Evolutionary conservation across 176 grass and related monocot genomes (phyloP).

Genomic region (Guadua angustifolia): DNA sequence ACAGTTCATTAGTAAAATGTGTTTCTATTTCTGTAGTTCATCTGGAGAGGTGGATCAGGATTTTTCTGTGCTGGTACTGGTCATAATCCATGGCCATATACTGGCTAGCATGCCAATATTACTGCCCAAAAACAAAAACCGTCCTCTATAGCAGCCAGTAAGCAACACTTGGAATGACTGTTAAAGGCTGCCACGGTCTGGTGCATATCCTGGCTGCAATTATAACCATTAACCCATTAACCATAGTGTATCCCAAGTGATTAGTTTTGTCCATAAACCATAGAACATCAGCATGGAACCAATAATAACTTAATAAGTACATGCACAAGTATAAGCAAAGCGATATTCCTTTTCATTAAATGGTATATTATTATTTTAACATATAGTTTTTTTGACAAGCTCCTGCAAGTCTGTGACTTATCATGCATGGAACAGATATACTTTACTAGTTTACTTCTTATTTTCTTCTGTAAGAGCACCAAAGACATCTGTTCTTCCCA

Average conservation of each 20-base stretch:
- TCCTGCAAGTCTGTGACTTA: not conserved
- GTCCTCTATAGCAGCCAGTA: not conserved
- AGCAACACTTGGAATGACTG: not conserved
- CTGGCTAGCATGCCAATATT: not conserved
- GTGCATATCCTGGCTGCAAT: not conserved
- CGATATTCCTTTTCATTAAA: not conserved
- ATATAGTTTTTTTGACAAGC: not conserved
- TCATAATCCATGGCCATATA: not conserved
- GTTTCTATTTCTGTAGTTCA: constrained; percentile 2
- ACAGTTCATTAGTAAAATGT: not conserved
- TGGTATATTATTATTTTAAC: not conserved
- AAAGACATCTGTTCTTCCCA: constrained; percentile 13
- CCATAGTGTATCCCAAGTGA: not conserved
- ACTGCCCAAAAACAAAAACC: not conserved
- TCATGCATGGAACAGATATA: constrained; percentile 14
- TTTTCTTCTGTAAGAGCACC: constrained; percentile 21
- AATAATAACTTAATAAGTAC: constrained; percentile 2
- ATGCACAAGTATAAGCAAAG: not conserved
- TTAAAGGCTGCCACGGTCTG: not conserved
- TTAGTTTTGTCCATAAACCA: not conserved
- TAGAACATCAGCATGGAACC: not conserved
- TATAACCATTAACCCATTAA: not conserved
- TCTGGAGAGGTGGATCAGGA: constrained; percentile 10
- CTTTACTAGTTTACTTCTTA: not conserved
- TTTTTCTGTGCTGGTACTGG: constrained; percentile 34